A percentile compares a stretch with the other conserved stretches of the same genome.
These are phyloP conservation scores for Arthrinium phaeospermum DNA, from an alignment of 2,329 filamentous ascomycete species.

Conservation along the genomic window DNA sequence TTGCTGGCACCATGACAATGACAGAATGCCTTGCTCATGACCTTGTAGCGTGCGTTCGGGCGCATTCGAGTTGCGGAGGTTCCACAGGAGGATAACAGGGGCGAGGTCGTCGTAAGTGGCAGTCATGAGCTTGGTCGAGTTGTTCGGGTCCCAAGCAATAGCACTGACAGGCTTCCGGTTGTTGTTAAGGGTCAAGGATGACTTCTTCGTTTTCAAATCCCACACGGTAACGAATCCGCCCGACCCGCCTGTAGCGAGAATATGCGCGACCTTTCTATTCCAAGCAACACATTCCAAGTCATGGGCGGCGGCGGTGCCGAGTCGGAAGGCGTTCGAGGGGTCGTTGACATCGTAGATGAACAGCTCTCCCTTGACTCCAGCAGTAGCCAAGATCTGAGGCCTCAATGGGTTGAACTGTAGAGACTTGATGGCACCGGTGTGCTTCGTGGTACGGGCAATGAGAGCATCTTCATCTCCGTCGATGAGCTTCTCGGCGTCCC, in stretches of 20 bases:
- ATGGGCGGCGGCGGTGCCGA: conserved; percentile 86
- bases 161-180: conserved; percentile 93
- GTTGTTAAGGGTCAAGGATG: conserved; percentile 93
- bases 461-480: conserved; percentile 70
- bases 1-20: conserved; percentile 92
- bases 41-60: conserved; percentile 87
- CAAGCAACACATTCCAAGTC: conserved; percentile 97
- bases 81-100: conserved; percentile 90
- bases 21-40: conserved; percentile 94
- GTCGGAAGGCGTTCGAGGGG: conserved; percentile 81
- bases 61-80: conserved; percentile 93
- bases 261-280: conserved; percentile 98
- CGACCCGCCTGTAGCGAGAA: conserved; percentile 89
- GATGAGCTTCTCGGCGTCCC: conserved; percentile 79
- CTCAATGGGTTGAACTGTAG: conserved; percentile 96
- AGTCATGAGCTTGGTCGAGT: conserved; percentile 91
- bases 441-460: conserved; percentile 86
- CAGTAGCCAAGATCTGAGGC: conserved; percentile 89
- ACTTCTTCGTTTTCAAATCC: conserved; percentile 98
- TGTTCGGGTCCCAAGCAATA: conserved; percentile 96
- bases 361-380: conserved; percentile 92
- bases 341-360: conserved; percentile 96
- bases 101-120: conserved; percentile 88
- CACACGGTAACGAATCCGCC: conserved; percentile 97
- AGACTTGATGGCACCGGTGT: conserved; percentile 90